These are phyloP conservation scores for Scenedesmus sp. DNA, from an alignment of 163 green algal genomes.

Conservation along the genomic window DNA sequence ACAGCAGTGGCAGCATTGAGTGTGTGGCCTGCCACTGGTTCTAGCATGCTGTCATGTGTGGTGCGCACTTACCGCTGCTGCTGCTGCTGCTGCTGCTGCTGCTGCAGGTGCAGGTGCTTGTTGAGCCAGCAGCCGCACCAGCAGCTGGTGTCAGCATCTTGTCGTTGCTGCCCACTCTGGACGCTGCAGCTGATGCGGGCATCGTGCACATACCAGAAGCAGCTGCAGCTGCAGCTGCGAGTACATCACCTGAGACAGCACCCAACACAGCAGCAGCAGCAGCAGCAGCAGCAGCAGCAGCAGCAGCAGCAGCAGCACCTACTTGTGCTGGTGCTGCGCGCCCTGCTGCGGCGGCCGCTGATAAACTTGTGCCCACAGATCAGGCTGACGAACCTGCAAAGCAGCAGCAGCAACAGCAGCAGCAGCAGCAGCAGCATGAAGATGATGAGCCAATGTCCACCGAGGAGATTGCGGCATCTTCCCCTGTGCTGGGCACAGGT, in stretches of 20 bases:
- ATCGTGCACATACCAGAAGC: background rate
- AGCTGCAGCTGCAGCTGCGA: background rate
- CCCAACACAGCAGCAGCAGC: too few relatives aligned
- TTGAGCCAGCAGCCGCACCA: background rate
- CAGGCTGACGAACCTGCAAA: background rate
- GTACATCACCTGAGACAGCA: background rate
- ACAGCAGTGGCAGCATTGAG: too few relatives aligned
- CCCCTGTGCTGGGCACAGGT: background rate
- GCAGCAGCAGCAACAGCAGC: constrained; percentile 1
- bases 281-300: too few relatives aligned
- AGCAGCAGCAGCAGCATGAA: background rate
- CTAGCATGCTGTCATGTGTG: too few relatives aligned
- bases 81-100: background rate
- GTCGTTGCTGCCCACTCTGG: background rate
- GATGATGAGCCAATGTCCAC: background rate
- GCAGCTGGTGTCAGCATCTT: background rate
- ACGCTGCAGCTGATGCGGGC: background rate
- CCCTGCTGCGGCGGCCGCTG: background rate
- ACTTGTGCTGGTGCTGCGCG: background rate
- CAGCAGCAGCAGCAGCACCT: background rate
- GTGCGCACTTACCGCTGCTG: background rate
- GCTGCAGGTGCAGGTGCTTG: background rate
- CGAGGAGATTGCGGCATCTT: background rate
- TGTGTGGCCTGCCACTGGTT: too few relatives aligned
- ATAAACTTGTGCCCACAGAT: background rate